Evolutionary conservation across 306 rosid genomes (phyloP), one percentile per base, ranked within the genome.

Genomic region (Cicer arietinum): DNA sequence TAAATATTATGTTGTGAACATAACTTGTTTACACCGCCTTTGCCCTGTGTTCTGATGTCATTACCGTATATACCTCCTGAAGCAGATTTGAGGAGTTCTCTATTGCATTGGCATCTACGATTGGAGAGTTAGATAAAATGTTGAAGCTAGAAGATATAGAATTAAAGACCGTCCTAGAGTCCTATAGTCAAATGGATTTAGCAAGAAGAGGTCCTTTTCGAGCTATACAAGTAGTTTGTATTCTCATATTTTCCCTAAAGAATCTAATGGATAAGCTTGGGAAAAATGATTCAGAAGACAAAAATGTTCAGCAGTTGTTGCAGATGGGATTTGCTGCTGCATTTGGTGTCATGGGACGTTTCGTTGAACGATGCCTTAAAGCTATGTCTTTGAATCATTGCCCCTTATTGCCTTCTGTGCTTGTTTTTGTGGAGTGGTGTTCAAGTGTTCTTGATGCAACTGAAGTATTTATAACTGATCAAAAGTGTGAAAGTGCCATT

Each of bases 351-450:
- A 83, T 92, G 95, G 99, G 96, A 51, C 92, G 92, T 57, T 84
- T 92, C 46, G 79, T 84, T 40, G 93, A 92, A 53, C 85, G 98
- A 84, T 88, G 97, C 80, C 69, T 84, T 64, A 77, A 80, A 79
- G 81, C 88, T 51, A 68, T 74, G 46, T 64, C 84, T 42, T 76
- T 85, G 62, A 61, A 46, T 70, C 74, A 82, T 35, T 89, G 88
- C 85, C 92, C 98, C 44, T 86, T 92, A 74, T 78, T 90, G 57
- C 91, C 99, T 39, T 89, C 98, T 14, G 89, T 95, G 53, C 96
- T 88, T 66, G 84, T 92, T 67, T 92, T 92, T 64, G 86, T 88
- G 69, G 99, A 95, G 80, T 95, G 99, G 98, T 81, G 81, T 71
- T 84, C 85, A 20, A 59, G 74, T 79, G 67, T 48, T 77, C 71